Conservation (phyloP, 2,329 filamentous ascomycete genomes). For the Lachnellula hyalina region DNA sequence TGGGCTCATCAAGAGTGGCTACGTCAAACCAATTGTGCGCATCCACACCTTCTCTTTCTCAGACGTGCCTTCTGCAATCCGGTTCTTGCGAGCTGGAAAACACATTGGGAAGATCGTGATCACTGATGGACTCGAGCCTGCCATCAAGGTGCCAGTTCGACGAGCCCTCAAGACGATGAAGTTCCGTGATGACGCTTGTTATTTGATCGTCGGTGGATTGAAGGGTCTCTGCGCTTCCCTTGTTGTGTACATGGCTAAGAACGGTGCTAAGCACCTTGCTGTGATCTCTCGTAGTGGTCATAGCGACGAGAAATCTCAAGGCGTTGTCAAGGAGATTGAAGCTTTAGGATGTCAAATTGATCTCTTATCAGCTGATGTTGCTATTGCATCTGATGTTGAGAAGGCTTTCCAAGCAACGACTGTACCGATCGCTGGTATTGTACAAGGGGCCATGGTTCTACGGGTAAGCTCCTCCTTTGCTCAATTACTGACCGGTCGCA, state of each 20-base stretch:
- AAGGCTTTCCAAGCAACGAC: constrained; percentile 2
- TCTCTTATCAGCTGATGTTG: constrained; percentile 9
- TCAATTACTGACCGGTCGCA: not conserved
- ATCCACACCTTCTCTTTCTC: constrained; percentile 19
- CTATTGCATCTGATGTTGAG: constrained; percentile 6
- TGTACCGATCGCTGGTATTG: constrained; percentile 21
- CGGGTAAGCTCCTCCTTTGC: constrained; percentile 6
- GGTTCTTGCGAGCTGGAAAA: constrained; percentile 35
- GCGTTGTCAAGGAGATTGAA: constrained; percentile 4
- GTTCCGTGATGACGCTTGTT: constrained; percentile 12
- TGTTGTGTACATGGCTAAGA: constrained; percentile 6
- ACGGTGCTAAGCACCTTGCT: constrained; percentile 16
- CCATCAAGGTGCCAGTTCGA: not conserved
- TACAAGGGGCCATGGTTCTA: constrained; percentile 33
- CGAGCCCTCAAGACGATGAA: constrained; percentile 16
- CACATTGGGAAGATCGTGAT: constrained; percentile 40
- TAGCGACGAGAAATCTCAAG: constrained; percentile 9
- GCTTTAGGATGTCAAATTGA: constrained; percentile 11
- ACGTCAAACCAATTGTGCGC: constrained; percentile 16
- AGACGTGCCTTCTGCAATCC: constrained; percentile 21
- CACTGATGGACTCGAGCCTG: constrained; percentile 5
- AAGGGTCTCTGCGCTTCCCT: constrained; percentile 17
- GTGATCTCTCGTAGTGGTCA: constrained; percentile 12
- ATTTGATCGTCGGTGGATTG: constrained; percentile 22
- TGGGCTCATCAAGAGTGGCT: constrained; percentile 5